Evolutionary conservation across 139 green algal genomes (phyloP).

Genomic region (Coelastrella sp.): DNA sequence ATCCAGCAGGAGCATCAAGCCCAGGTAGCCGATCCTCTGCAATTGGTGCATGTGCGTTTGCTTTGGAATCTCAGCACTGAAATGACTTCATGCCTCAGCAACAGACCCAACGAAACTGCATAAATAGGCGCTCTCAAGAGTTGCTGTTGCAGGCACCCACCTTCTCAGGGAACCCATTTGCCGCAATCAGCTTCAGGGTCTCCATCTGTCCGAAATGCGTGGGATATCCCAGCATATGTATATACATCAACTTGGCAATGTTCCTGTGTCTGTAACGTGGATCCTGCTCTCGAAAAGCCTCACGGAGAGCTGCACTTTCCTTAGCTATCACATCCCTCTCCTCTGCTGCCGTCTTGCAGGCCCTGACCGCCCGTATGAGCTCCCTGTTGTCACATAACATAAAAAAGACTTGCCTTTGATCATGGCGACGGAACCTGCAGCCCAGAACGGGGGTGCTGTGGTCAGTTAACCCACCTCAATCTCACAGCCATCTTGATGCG

Average conservation of each 20-base stretch:
- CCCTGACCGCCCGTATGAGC: conserved; percentile 88
- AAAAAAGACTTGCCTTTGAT: too few species aligned
- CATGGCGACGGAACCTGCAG: background rate
- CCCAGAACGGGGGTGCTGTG: background rate
- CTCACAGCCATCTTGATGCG: background rate
- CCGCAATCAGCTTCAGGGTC: conserved; percentile 96
- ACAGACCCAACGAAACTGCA: background rate
- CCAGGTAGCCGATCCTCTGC: conserved; percentile 97
- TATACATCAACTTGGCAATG: conserved; percentile 99
- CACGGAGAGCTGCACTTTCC: conserved; percentile 92
- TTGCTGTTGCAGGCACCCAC: conserved; percentile 48
- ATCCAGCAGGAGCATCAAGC: conserved; percentile 97
- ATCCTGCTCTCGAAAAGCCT: conserved; percentile 89
- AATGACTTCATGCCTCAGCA: background rate
- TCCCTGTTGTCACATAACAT: conserved; percentile 57
- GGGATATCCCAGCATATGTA: conserved; percentile 99
- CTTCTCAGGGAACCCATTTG: conserved; percentile 89
- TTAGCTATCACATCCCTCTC: conserved; percentile 97
- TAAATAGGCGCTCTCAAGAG: background rate
- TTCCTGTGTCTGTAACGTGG: conserved; percentile 84
- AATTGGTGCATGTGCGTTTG: background rate
- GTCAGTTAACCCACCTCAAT: conserved; percentile 11
- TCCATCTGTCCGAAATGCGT: conserved; percentile 99
- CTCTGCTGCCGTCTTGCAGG: conserved; percentile 96
- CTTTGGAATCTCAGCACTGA: background rate